Evolutionary conservation across 1,139 yeast genomes (phyloP).

Genomic region (Protomyces gravidus): DNA sequence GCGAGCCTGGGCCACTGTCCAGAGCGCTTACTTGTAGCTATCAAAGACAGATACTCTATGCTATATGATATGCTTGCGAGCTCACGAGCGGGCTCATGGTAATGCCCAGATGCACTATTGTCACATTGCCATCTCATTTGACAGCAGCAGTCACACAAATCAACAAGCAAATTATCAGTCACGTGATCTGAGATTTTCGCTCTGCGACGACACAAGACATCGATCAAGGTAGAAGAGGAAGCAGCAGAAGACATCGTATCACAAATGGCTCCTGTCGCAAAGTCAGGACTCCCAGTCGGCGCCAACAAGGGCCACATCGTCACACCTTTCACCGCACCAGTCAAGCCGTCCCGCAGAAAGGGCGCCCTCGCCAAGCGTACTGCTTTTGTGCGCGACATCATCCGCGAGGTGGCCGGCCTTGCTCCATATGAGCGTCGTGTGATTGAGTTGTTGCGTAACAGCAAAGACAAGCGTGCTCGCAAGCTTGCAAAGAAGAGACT

Average conservation of each 20-base stretch:
- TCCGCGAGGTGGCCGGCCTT: slow-evolving; percentile 95
- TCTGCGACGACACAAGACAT: too few species aligned
- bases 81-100: too few species aligned
- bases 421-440: slow-evolving; percentile 99
- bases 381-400: slow-evolving; percentile 87
- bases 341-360: slow-evolving; percentile 95
- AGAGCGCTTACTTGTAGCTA: too few species aligned
- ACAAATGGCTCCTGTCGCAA: not conserved
- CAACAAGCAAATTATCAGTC: not conserved
- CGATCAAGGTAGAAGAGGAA: not conserved
- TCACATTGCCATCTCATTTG: too few species aligned
- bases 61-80: too few species aligned
- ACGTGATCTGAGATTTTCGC: too few species aligned
- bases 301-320: slow-evolving; percentile 52
- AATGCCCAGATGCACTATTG: too few species aligned
- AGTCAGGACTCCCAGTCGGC: slow-evolving; percentile 10
- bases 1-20: too few species aligned
- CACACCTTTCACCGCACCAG: slow-evolving; percentile 85
- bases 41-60: too few species aligned
- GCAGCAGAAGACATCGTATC: not conserved
- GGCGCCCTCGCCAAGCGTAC: slow-evolving; percentile 97
- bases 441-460: slow-evolving; percentile 98
- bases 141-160: not conserved
- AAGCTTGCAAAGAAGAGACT: slow-evolving; percentile 99
- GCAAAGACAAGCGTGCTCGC: slow-evolving; percentile 99